Conservation (phyloP, 2,329 filamentous ascomycete species). For the Arthroderma uncinatum region DNA sequence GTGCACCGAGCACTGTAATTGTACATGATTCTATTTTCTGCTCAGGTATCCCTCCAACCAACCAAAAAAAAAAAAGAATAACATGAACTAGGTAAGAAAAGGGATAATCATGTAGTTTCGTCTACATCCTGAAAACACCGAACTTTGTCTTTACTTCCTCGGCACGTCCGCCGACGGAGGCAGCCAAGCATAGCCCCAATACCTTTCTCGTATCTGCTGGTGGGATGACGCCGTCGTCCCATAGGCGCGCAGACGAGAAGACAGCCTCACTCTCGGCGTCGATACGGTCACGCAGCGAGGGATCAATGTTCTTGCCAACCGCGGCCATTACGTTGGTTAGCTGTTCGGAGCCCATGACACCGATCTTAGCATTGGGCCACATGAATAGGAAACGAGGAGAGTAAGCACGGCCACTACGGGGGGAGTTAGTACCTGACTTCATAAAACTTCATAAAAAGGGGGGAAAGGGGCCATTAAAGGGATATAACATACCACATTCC, state of each 20-base stretch:
- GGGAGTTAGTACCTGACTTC: slow-evolving; percentile 7
- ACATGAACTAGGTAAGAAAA: neutral
- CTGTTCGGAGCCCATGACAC: slow-evolving; percentile 93
- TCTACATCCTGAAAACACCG: slow-evolving; percentile 72
- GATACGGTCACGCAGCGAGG: slow-evolving; percentile 69
- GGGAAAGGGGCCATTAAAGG: neutral
- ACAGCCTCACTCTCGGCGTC: slow-evolving; percentile 81
- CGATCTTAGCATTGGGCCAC: slow-evolving; percentile 95
- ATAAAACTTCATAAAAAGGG: neutral
- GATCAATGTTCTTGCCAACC: slow-evolving; percentile 73
- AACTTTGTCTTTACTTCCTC: slow-evolving; percentile 54
- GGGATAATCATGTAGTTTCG: neutral
- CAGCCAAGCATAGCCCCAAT: slow-evolving; percentile 59
- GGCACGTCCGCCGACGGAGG: slow-evolving; percentile 52
- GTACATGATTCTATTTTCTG: slow-evolving; percentile 2
- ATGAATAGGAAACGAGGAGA: slow-evolving; percentile 85
- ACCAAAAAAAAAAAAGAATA: neutral
- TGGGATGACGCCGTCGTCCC: slow-evolving; percentile 78
- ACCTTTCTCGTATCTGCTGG: slow-evolving; percentile 64
- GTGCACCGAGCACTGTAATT: neutral
- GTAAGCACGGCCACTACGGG: slow-evolving; percentile 67
- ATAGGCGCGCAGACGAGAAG: slow-evolving; percentile 78
- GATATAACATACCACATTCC: slow-evolving; percentile 66
- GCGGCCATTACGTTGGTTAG: slow-evolving; percentile 87
- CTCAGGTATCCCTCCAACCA: neutral